Conservation (phyloP, 192 early-diverging fungal species). For the Rhizoclosmatium sp. region DNA sequence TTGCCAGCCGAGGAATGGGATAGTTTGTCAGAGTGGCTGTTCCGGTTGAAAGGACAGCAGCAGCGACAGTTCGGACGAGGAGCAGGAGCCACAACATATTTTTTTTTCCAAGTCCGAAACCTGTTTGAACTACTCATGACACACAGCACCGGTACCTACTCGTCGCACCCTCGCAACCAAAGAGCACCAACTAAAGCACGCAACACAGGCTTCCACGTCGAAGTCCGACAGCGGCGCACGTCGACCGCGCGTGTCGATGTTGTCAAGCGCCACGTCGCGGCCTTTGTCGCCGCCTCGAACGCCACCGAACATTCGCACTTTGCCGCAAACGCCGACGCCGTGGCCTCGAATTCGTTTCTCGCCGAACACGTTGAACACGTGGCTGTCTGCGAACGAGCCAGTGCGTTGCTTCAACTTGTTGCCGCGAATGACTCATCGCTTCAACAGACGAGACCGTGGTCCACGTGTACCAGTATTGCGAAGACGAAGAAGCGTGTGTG, state of each 20-base stretch:
- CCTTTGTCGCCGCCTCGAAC: not conserved
- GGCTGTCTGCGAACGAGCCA: not conserved
- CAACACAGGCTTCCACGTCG: constrained; percentile 10
- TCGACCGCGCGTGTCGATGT: not conserved
- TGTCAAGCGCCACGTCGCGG: not conserved
- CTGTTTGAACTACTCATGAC: not conserved
- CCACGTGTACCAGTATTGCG: constrained; percentile 1
- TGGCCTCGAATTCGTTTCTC: not conserved
- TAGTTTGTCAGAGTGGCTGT: constrained; percentile 2
- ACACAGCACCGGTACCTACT: too few relatives aligned
- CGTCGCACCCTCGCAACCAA: too few relatives aligned
- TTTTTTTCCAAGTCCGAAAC: not conserved
- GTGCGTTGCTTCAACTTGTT: not conserved
- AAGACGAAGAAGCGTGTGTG: not conserved
- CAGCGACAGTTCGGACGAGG: not conserved
- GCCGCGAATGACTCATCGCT: not conserved
- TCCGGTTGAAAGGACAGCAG: constrained; percentile 5
- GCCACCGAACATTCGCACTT: not conserved
- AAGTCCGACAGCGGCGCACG: not conserved
- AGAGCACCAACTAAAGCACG: too few relatives aligned
- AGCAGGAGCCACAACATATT: not conserved
- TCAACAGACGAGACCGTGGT: not conserved
- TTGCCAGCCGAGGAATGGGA: constrained; percentile 11
- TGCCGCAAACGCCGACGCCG: not conserved
- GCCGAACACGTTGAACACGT: not conserved